Conservation (phyloP, 345 rosid genomes). For the Raphanus raphanistrum region DNA sequence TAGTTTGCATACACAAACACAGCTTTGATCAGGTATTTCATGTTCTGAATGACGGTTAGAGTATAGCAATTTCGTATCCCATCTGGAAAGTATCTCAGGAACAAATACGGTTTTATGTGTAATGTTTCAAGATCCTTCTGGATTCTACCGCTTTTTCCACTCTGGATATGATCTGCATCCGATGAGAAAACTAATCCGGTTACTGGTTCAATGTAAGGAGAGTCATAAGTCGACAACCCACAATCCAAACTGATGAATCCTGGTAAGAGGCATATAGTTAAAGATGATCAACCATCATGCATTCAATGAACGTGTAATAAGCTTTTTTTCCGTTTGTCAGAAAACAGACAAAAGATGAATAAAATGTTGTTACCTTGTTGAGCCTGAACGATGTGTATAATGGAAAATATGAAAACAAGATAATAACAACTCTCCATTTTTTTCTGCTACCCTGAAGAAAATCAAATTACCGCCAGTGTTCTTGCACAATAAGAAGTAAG, state of each 20-base stretch:
- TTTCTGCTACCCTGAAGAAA: background rate
- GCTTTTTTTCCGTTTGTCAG: too few relatives aligned
- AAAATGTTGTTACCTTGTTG: background rate
- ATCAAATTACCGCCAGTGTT: background rate
- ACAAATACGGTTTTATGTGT: background rate
- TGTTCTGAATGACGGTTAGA: background rate
- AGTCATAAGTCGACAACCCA: background rate
- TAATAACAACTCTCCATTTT: background rate
- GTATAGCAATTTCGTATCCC: background rate
- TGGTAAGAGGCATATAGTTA: background rate
- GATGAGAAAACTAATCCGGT: background rate
- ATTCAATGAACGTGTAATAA: background rate
- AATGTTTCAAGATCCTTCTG: background rate
- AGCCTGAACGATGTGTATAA: background rate
- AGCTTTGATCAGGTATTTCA: background rate
- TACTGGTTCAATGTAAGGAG: background rate
- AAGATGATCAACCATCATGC: background rate
- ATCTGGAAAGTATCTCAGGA: background rate
- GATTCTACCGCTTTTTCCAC: background rate
- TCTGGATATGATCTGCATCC: background rate
- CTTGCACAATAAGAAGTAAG: background rate
- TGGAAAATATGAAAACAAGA: background rate
- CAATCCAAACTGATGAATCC: background rate
- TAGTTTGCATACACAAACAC: background rate
- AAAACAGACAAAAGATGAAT: background rate